A percentile compares a stretch with the other conserved stretches of the same genome.
phyloP scores from a whole-genome alignment of 768 basidiomycete genomes.

The Suillus ampliporus region DNA sequence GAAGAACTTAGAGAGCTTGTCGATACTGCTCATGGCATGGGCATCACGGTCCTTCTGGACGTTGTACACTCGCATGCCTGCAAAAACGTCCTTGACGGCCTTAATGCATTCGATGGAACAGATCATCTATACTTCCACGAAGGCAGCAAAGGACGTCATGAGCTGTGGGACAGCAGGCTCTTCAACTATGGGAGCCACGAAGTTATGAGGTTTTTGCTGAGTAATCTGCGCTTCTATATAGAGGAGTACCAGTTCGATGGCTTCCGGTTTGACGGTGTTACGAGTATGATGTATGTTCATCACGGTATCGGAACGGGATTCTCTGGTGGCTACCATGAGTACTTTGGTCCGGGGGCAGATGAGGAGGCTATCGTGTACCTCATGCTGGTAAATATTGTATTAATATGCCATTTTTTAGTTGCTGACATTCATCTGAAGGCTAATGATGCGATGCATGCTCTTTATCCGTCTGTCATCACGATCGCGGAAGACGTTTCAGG shows the following conservation, averaged over 20 bases:
- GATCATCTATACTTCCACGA: constrained; percentile 98
- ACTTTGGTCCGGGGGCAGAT: constrained; percentile 88
- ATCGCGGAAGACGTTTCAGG: constrained; percentile 99
- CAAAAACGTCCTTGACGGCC: constrained; percentile 95
- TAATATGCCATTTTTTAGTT: background rate
- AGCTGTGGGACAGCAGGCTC: constrained; percentile 96
- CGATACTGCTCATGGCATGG: constrained; percentile 94
- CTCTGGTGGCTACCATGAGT: constrained; percentile 98
- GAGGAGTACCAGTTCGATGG: constrained; percentile 97
- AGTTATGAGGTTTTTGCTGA: constrained; percentile 92
- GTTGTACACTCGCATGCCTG: constrained; percentile 98
- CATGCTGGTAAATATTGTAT: constrained; percentile 78
- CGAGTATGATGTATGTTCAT: constrained; percentile 99
- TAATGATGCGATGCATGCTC: constrained; percentile 84
- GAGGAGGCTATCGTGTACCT: constrained; percentile 92
- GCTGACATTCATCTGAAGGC: constrained; percentile 60
- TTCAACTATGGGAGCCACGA: constrained; percentile 98
- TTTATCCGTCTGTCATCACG: constrained; percentile 83
- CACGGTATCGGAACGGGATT: constrained; percentile 98
- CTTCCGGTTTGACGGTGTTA: constrained; percentile 98
- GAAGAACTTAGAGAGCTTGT: constrained; percentile 96
- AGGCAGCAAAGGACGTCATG: constrained; percentile 88
- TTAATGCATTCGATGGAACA: constrained; percentile 96
- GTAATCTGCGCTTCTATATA: constrained; percentile 94
- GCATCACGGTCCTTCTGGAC: constrained; percentile 91